These are phyloP conservation scores for Hygrophorus russula DNA, from an alignment of 768 basidiomycete species.

Conservation along the genomic window DNA sequence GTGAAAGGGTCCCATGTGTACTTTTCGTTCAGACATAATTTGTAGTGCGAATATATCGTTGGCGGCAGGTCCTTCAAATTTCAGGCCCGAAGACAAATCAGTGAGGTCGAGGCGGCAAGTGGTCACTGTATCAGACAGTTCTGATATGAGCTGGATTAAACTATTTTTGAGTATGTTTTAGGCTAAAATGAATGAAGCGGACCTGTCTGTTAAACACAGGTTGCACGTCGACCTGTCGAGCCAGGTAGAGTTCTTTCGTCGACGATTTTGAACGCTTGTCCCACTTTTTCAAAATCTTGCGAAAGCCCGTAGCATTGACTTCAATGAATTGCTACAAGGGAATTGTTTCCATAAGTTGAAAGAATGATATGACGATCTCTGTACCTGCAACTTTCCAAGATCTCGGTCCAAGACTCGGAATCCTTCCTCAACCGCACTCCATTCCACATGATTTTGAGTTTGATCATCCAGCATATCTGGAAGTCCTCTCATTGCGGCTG, in stretches of 20 bases:
- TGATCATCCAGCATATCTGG: constrained; percentile 57
- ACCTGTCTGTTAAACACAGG: constrained; percentile 95
- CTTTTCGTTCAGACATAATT: constrained; percentile 49
- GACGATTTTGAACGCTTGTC: constrained; percentile 92
- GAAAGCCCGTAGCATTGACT: constrained; percentile 92
- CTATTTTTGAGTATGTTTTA: constrained; percentile 7
- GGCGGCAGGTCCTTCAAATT: constrained; percentile 69
- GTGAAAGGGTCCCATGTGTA: constrained; percentile 62
- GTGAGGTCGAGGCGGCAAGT: constrained; percentile 72
- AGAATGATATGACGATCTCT: constrained; percentile 8
- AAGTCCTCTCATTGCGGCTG: constrained; percentile 60
- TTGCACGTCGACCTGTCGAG: constrained; percentile 97
- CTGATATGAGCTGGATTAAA: constrained; percentile 70
- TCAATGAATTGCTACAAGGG: constrained; percentile 82
- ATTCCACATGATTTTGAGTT: constrained; percentile 68
- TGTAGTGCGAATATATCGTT: constrained; percentile 69
- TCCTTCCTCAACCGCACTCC: constrained; percentile 94
- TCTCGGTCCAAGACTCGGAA: constrained; percentile 92
- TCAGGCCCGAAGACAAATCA: constrained; percentile 62
- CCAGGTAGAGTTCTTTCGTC: constrained; percentile 94
- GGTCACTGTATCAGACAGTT: constrained; percentile 86
- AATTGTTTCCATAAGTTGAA: constrained; percentile 12
- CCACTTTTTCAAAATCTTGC: constrained; percentile 97
- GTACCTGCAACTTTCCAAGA: constrained; percentile 87
- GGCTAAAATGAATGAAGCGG: constrained; percentile 12